phyloP scores from a whole-genome alignment of 768 basidiomycete species.

The Leccinum boreale region DNA sequence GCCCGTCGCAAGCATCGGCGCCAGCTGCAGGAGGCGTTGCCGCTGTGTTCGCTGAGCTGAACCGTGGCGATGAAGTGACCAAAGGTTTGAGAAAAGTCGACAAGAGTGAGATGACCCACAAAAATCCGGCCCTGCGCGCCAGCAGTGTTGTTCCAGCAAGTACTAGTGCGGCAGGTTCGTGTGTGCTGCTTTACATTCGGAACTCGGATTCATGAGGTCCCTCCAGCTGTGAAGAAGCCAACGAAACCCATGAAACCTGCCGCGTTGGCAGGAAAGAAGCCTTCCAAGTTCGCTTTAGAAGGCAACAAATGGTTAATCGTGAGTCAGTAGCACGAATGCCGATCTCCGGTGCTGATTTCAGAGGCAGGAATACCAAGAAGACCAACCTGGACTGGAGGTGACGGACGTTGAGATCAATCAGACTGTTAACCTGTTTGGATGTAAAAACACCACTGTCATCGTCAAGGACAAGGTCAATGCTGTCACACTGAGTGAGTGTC shows the following conservation, averaged over 20 bases:
- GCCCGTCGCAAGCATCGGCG: slow-evolving; percentile 40
- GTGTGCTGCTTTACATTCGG: slow-evolving; percentile 16
- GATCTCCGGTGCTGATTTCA: slow-evolving; percentile 1
- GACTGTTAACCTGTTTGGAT: slow-evolving; percentile 83
- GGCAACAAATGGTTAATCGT: slow-evolving; percentile 95
- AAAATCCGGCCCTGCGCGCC: slow-evolving; percentile 84
- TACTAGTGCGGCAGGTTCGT: slow-evolving; percentile 34
- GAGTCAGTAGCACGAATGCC: slow-evolving; percentile 23
- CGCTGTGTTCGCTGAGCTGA: slow-evolving; percentile 88
- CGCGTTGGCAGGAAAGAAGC: slow-evolving; percentile 84
- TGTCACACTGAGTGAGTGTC: slow-evolving; percentile 68
- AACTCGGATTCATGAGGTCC: background rate
- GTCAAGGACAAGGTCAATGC: slow-evolving; percentile 96
- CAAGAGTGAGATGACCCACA: slow-evolving; percentile 97
- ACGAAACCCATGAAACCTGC: slow-evolving; percentile 82
- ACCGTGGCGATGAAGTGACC: slow-evolving; percentile 87
- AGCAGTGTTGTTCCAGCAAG: slow-evolving; percentile 46
- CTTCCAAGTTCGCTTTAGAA: slow-evolving; percentile 83
- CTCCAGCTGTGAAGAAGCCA: slow-evolving; percentile 56
- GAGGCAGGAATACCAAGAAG: slow-evolving; percentile 87
- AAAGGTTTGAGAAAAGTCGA: slow-evolving; percentile 91
- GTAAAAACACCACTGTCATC: slow-evolving; percentile 79
- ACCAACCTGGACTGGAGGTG: slow-evolving; percentile 66
- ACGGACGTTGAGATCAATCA: slow-evolving; percentile 78
- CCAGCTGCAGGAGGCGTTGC: slow-evolving; percentile 53